Base-by-base conservation (phyloP, 139 green algal genomes). In the Penium margaritaceum region DNA sequence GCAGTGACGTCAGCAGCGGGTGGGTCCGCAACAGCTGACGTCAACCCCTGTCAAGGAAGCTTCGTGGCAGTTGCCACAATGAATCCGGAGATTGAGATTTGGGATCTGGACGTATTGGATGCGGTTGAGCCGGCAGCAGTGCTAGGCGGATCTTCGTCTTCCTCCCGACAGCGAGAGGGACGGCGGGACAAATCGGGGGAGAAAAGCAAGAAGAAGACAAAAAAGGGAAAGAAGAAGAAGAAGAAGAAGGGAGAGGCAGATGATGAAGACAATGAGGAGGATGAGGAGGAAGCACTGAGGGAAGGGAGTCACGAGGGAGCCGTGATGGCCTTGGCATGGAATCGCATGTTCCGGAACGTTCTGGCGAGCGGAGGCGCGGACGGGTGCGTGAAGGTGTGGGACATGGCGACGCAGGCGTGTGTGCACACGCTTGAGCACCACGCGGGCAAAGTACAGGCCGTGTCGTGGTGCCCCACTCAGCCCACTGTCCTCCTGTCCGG, bases 31-130 rank as follows among this genome's bases (percentile, higher is more conserved):
- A 19, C 33, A 29, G 36, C 19, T 30, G 17, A 39, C 51, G 24
- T n/a, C n/a, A n/a, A n/a, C 30, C n/a, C 72, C 65, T n/a, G n/a
- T n/a, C n/a, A n/a, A n/a, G 81, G 72, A 1, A 96, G 94, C 81
- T 85, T 97, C 63, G 89, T 88, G 7, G 93, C 93, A 0, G 84
- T 97, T 7, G 89, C 89, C 32, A 95, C 82, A 24, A 89, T 97
- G 81, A 86, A 92, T 66, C 93, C 93, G 4, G 92, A 87, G 7
- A 97, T 98, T 66, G 93, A 98, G 80, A 85, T 98, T 24, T 98
- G 93, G 93, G 89, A 98, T 80, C 73, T 98, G 37, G 90, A 96
- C 70, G 82, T 90, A 36, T 35, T 95, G 36, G 90, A 95, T 60
- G 72, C 80, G 19, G 90, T 97, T 19, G 91, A 96, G 85, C 91